A percentile compares a stretch with the other conserved stretches of the same genome.
These are phyloP conservation scores for Dalechampia spathulata DNA, from an alignment of 441 rosid species.

Conservation along the genomic window DNA sequence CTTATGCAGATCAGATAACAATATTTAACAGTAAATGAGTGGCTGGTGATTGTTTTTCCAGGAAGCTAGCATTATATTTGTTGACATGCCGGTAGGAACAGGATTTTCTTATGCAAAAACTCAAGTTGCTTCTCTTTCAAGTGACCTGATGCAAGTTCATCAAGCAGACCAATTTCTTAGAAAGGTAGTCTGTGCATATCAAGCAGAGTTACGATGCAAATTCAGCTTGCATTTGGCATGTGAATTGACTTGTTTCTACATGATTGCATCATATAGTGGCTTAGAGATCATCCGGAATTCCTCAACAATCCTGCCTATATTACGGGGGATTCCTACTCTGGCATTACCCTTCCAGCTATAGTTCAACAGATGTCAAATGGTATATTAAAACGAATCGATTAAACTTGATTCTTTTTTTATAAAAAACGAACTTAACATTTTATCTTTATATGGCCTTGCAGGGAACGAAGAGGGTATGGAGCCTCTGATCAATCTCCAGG, in stretches of 20 bases:
- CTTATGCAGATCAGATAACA: no score
- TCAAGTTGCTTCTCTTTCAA: constrained; percentile 20
- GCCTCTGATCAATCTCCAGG: constrained; percentile 53
- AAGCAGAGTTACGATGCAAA: not conserved
- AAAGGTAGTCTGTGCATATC: constrained; percentile 24
- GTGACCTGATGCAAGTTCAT: constrained; percentile 36
- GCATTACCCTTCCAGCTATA: constrained; percentile 44
- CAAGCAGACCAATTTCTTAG: constrained; percentile 43
- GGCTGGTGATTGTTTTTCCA: constrained; percentile 12
- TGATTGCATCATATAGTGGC: no score
- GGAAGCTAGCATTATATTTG: constrained; percentile 56
- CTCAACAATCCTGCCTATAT: constrained; percentile 40
- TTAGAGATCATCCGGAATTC: constrained; percentile 47
- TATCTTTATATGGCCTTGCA: constrained; percentile 17
- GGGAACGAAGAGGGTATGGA: constrained; percentile 39
- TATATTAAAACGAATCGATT: constrained; percentile 7
- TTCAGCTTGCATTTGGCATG: no score
- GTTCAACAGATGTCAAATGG: constrained; percentile 45
- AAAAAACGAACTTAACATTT: not conserved
- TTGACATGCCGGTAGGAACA: constrained; percentile 62
- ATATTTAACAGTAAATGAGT: not conserved
- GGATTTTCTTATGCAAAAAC: constrained; percentile 60
- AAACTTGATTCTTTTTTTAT: not conserved
- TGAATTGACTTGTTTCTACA: not conserved
- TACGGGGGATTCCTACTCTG: constrained; percentile 74